Percentiles rank a stretch among this genome's conserved stretches.
Evolutionary conservation across 1,284 basidiomycete species (phyloP).

Genomic region (Pterula multifida): DNA sequence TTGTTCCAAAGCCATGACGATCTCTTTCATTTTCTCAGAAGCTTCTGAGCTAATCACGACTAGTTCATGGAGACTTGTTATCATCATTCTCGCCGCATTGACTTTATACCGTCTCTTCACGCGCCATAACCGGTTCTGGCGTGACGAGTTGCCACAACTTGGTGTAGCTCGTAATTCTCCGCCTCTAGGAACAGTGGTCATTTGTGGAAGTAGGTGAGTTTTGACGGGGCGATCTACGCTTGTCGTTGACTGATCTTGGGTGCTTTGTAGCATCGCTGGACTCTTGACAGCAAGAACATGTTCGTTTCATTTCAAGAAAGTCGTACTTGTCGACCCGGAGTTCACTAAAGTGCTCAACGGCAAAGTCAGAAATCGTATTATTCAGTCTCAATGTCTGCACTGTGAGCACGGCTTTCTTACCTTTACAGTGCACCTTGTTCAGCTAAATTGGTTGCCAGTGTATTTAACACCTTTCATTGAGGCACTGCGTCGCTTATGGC

Average conservation of each 20-base stretch:
- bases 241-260: slow-evolving; percentile 1
- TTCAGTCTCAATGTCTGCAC: slow-evolving; percentile 17
- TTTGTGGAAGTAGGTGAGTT: slow-evolving; percentile 18
- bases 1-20: too few species aligned
- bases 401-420: slow-evolving; percentile 9
- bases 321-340: slow-evolving; percentile 22
- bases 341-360: slow-evolving; percentile 11
- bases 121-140: not conserved
- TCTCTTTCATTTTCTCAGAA: too few species aligned
- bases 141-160: not conserved
- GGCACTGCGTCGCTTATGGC: slow-evolving; percentile 15
- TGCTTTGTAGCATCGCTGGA: slow-evolving; percentile 14
- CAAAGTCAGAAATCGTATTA: slow-evolving; percentile 14
- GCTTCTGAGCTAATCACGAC: not conserved
- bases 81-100: not conserved
- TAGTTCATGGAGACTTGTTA: not conserved
- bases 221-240: not conserved
- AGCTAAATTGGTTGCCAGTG: slow-evolving; percentile 7
- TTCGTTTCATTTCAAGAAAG: slow-evolving; percentile 21
- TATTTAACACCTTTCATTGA: slow-evolving; percentile 9
- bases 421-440: not conserved
- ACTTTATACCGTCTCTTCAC: not conserved
- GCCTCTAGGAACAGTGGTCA: slow-evolving; percentile 13
- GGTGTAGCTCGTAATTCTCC: not conserved
- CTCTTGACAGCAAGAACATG: slow-evolving; percentile 17